Conservation (phyloP, 441 rosid species). For the Manihot esculenta region DNA sequence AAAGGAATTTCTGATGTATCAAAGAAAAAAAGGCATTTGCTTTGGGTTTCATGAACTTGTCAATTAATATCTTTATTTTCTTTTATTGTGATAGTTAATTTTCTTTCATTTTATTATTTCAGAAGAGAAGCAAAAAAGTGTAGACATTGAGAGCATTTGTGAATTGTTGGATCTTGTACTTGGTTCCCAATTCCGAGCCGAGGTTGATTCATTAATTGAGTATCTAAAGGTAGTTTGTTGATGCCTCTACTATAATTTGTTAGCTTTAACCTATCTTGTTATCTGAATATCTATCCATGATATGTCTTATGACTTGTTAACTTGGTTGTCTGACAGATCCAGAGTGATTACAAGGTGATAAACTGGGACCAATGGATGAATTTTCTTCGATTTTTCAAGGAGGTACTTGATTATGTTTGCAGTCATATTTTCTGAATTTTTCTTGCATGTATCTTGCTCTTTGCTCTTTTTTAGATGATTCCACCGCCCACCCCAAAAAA, state of each 20-base stretch:
- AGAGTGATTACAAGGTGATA: conserved; percentile 52
- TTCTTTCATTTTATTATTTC: conserved; percentile 24
- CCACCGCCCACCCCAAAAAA: too few relatives aligned
- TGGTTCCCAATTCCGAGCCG: conserved; percentile 64
- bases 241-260: neutral
- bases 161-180: conserved; percentile 76
- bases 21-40: too few relatives aligned
- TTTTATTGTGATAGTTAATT: conserved; percentile 11
- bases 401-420: conserved; percentile 34
- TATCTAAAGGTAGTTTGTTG: conserved; percentile 55
- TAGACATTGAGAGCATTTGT: conserved; percentile 84
- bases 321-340: conserved; percentile 38
- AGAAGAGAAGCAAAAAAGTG: conserved; percentile 94
- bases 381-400: conserved; percentile 53
- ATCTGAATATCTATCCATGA: neutral
- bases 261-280: neutral
- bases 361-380: conserved; percentile 55
- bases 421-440: neutral
- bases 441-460: neutral
- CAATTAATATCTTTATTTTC: neutral
- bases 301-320: conserved; percentile 1
- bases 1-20: too few relatives aligned
- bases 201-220: conserved; percentile 71
- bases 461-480: neutral
- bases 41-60: neutral